Evolutionary conservation across 345 rosid genomes (phyloP), one percentile per base, ranked within the genome.

Genomic region (Mallotus nudiflorus): DNA sequence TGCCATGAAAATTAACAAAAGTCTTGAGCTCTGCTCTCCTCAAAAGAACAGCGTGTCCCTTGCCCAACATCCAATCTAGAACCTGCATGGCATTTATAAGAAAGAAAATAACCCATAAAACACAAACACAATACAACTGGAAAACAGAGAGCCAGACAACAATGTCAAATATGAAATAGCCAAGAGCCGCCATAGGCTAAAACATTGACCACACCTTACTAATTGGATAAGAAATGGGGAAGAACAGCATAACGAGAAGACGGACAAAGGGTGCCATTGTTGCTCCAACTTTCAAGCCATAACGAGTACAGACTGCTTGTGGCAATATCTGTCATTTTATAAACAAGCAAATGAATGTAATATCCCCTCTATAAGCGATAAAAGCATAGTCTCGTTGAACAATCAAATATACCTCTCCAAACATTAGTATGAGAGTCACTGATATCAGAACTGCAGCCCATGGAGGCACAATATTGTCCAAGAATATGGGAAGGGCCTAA

Each of bases 21-120:
- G 97, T 94, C 77, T 94, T 91, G 33, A 94, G 85, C 86, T 94
- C 98, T 49, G 98, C 98, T 79, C 98, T 86, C 56, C 98, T 79
- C 73, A 94, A 73, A 49, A 94, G 96, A 71, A 74, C 95, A 70
- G 87, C 93, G 52, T 91, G 98, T 59, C 96, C 96, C 79, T 91
- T 94, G 63, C 98, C 98, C 83, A 94, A 77, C 98, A 94, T 88
- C 95, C 91, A 91, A 85, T 94, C 98, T 77, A 93, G 80, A 68
- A 93, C 88, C 98, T 93, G 70, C 59, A 78, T 9, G 27, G 58
- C 18, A 70, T 62, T 71, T 68, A 49, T 45, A 51, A 58, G 56
- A 60, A 61, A 54, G 12, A 51, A 58, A 61, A 53, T 56, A 61
- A 25, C 39, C 63, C 6, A 24, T 42, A 70, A 55, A 62, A 8